Base-by-base conservation (phyloP, 805 yeast species). In the Lipomyces sp. region DNA sequence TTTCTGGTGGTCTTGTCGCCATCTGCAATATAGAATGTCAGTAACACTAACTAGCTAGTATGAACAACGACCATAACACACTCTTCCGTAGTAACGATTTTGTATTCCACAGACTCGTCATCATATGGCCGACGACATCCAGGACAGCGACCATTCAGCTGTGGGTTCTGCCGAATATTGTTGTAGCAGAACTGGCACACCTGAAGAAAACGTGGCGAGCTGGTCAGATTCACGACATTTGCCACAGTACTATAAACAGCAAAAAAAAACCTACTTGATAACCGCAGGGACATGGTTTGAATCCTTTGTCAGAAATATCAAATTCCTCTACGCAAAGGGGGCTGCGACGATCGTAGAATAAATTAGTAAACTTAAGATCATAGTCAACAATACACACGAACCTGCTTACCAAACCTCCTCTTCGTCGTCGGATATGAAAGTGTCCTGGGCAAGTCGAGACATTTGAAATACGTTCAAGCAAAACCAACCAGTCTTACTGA, bases 241-340 rank as follows among this genome's bases (percentile, higher is more conserved):
- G 33, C 32, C 31, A 33, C 31, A 21, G 22, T 10, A 22, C 37
- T 2, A 32, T 7, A 28, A 19, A 26, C 18, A n/a, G 14, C 10
- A 11, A 21, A 11, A 4, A 36, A 13, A 22, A 26, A 26, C 53
- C 4, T 37, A 54, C 58, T 36, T 55, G 61, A 65, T 93, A 93
- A 18, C 99, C 99, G 73, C 99, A 93, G 0, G 98, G 98, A 74
- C 99, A 93, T n/a, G 99, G 99, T 68, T 85, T 88, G 76, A 93
- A 93, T 72, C 89, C 87, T 65, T 86, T 88, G 70, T 93, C 98
- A 16, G 95, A 85, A 42, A 91, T 82, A 69, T 93, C 99, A 89
- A 93, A 83, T 67, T 93, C 97, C 70, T 93, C 99, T 65, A 90
- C 91, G 74, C 99, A 93, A 57, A 93, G 79, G 49, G 98, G 98